phyloP scores from a whole-genome alignment of 179 eudicot species.

The Pouteria campechiana region DNA sequence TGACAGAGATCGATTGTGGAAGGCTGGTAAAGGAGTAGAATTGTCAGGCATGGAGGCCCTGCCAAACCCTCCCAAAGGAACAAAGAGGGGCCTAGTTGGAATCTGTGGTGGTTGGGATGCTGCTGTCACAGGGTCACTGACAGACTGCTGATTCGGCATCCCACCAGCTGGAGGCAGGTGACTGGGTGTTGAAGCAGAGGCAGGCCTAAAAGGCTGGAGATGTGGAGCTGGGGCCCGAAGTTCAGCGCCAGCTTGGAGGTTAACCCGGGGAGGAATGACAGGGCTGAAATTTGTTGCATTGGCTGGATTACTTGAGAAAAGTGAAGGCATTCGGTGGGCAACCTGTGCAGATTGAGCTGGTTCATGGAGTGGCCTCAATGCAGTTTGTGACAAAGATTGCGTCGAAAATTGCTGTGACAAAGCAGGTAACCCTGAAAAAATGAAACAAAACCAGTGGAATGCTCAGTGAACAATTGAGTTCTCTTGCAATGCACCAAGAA shows the following conservation, averaged over 20 bases:
- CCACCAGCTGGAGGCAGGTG: background rate
- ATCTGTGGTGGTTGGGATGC: background rate
- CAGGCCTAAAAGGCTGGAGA: slow-evolving; percentile 23
- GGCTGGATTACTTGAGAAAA: slow-evolving; percentile 7
- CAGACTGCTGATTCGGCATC: slow-evolving; percentile 8
- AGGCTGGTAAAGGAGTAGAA: background rate
- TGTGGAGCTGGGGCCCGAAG: slow-evolving; percentile 37
- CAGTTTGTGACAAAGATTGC: slow-evolving; percentile 12
- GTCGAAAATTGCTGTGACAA: no score
- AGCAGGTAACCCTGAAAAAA: no score
- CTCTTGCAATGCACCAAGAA: no score
- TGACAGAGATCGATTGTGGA: slow-evolving; percentile 1
- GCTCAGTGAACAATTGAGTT: no score
- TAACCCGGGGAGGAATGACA: slow-evolving; percentile 9
- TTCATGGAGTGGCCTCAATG: slow-evolving; percentile 9
- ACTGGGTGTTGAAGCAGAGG: slow-evolving; percentile 4
- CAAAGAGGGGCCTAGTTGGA: background rate
- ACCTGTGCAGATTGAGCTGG: slow-evolving; percentile 8
- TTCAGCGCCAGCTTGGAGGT: slow-evolving; percentile 15
- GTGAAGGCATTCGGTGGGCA: slow-evolving; percentile 9
- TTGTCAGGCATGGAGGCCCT: slow-evolving; percentile 1
- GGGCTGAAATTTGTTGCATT: slow-evolving; percentile 12
- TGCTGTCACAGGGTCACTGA: background rate
- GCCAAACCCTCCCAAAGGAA: no score
- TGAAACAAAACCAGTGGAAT: no score